Base-by-base conservation (phyloP, 352 stramenopile genomes). In the Globisporangium irregulare region DNA sequence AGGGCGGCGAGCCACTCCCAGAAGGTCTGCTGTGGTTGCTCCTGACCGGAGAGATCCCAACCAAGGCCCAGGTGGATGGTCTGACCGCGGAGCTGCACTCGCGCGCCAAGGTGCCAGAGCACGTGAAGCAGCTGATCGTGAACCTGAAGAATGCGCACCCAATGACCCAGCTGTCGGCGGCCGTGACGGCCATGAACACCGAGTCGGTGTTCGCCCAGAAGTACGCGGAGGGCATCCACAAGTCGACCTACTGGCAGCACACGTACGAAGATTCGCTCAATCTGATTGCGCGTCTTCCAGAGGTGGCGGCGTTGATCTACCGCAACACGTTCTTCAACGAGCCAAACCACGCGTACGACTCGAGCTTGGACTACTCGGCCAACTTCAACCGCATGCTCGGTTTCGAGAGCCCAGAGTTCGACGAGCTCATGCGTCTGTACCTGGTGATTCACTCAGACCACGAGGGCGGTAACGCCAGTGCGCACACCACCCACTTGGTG, bases 351-450 rank as follows among this genome's bases (percentile, higher is more conserved):
- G 75, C 79, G 25, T 97, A 97, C 83, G 97, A 99, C 83, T 87
- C 78, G 59, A 98, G 87, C 71, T 86, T 99, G 27, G 98, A 99
- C 84, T 99, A 99, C 88, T 98, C 93, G 67, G 98, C 92, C 69
- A 99, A 99, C 88, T 99, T 99, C 78, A 98, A 90, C 79, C 95
- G 95, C 72, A 99, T 99, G 97, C 88, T 99, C 68, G 98, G 98
- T 67, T 99, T 99, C 70, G 86, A 99, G 69, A 89, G 94, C 84
- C 78, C 93, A 9, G 87, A 93, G 66, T 99, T 99, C 78, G 97
- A 99, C 78, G 98, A 99, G 84, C 87, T 99, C 54, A 99, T 99
- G 98, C 92, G 98, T 71, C 86, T 99, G 59, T 99, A 99, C 86
- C 84, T 99, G 48, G 97, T 98, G 74, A 99, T 99, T 79, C 97